Base-by-base conservation (phyloP, 176 grass and related monocot species). In the Secale cereale region DNA sequence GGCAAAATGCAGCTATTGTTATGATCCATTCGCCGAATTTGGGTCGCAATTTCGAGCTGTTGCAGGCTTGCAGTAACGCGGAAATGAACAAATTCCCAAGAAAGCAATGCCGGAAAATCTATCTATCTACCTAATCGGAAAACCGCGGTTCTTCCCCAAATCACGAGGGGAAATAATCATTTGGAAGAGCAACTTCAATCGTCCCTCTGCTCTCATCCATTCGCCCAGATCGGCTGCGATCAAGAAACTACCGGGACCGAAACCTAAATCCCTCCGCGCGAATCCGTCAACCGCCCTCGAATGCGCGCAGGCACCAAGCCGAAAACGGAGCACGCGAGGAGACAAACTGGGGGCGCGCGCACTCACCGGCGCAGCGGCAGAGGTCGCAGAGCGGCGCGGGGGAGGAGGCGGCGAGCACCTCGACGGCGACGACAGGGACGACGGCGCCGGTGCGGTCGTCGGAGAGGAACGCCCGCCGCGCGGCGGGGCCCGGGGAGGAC, bases 321-420 rank as follows among this genome's bases (percentile, higher is more conserved):
- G 2, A 3, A 0, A 25, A 10, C 67, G 20, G 22, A 40, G 4
- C 35, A 41, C 69, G 69, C 35, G 41, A 29, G 70, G 40, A 19
- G 40, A 0, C 2, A 27, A 50, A 50, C 3, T 0, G 10, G 79
- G 43, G 57, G 59, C 69, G 28, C 9, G 59, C 69, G 28, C 9
- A 54, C 90, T 86, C 71, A 95, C 93, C 93, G 29, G 85, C 77
- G 79, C 90, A 90, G 70, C 93, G 90, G 86, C 93, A 95, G 48
- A 84, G 56, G 76, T 65, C 76, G 88, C 93, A 95, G 80, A 95
- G 84, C 76, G 93, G 90, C 10, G 48, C 60, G 25, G 83, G 48
- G 0, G 88, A 95, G 20, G 76, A 65, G 12, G 80, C 46, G 30
- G 75, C 86, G 83, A 79, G 74, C 80, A 92, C 90, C 83, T 92